Evolutionary conservation across 441 rosid species (phyloP).

Genomic region (Populus tomentosa): DNA sequence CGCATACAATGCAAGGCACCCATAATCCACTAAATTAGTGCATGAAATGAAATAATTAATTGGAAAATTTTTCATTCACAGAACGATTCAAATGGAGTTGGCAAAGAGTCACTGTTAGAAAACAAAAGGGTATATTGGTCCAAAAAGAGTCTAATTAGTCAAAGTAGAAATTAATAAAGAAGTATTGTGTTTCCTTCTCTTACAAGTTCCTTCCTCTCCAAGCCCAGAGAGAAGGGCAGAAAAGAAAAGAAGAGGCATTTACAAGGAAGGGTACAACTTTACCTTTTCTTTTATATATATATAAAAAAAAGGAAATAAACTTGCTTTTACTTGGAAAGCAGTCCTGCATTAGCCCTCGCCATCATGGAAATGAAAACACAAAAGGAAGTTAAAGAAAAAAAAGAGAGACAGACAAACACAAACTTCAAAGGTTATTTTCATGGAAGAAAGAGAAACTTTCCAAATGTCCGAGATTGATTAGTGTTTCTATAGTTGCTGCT

Average conservation of each 20-base stretch:
- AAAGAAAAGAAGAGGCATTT: slow-evolving; percentile 7
- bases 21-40: not conserved
- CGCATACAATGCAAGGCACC: not conserved
- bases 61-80: not conserved
- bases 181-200: not conserved
- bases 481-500: too few species aligned
- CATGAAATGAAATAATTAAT: not conserved
- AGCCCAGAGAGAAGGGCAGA: not conserved
- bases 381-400: not conserved
- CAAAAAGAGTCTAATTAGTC: not conserved
- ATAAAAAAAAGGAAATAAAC: too few species aligned
- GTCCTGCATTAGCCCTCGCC: too few species aligned
- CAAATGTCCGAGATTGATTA: not conserved
- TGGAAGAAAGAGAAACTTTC: slow-evolving; percentile 16
- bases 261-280: slow-evolving; percentile 1
- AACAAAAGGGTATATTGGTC: not conserved
- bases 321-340: not conserved
- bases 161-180: not conserved
- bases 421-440: slow-evolving; percentile 10
- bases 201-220: not conserved
- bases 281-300: not conserved
- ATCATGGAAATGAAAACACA: not conserved
- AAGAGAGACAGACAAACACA: not conserved
- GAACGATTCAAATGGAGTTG: slow-evolving; percentile 1
- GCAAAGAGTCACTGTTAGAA: not conserved